phyloP scores from a whole-genome alignment of 1,284 basidiomycete genomes.

The Pyrrhoderma lamaoense region DNA sequence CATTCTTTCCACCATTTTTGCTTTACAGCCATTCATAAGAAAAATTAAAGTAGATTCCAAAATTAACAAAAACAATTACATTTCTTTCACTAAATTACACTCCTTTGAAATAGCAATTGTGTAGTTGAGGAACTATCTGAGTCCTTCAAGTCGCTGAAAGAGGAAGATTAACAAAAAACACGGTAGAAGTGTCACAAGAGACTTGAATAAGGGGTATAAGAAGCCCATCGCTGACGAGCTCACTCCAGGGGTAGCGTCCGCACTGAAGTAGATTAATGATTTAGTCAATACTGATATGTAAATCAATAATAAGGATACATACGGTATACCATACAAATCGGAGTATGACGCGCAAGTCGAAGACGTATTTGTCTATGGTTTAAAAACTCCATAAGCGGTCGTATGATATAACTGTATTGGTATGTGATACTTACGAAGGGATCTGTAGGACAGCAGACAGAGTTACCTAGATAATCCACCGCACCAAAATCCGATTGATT shows the following conservation, averaged over 20 bases:
- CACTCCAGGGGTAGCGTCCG: slow-evolving; percentile 13
- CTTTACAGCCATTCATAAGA: not conserved
- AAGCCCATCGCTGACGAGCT: not conserved
- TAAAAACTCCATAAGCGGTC: slow-evolving; percentile 8
- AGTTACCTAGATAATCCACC: slow-evolving; percentile 42
- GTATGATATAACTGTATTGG: not conserved
- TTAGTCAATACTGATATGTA: not conserved
- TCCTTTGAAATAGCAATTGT: no score
- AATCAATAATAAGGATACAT: no score
- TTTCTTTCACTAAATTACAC: no score
- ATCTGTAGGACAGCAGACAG: slow-evolving; percentile 63
- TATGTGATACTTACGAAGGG: slow-evolving; percentile 40
- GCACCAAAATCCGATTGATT: slow-evolving; percentile 58
- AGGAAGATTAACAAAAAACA: no score
- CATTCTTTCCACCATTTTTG: not conserved
- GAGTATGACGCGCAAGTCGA: slow-evolving; percentile 67
- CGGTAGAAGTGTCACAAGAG: no score
- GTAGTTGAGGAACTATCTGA: no score
- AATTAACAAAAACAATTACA: no score
- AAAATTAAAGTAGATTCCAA: not conserved
- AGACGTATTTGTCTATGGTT: slow-evolving; percentile 37
- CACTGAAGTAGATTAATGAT: not conserved
- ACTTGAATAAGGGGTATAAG: not conserved
- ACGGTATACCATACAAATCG: slow-evolving; percentile 60
- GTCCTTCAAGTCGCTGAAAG: no score